These are phyloP conservation scores for Penicillium frequentans DNA, from an alignment of 2,329 filamentous ascomycete genomes.

Conservation along the genomic window DNA sequence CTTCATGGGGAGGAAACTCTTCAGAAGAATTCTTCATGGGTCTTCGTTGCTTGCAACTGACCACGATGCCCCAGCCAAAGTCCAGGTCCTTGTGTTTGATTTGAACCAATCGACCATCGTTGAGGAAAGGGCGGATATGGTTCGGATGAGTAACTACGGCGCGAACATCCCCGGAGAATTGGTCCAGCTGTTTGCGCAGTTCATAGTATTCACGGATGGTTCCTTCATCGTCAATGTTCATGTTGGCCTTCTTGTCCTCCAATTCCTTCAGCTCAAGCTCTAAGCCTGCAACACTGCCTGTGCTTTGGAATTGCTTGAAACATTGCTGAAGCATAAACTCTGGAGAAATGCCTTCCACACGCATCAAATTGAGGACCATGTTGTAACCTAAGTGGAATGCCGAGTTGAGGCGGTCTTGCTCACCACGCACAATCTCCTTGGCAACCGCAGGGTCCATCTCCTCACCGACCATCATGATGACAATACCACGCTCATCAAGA, in stretches of 20 bases:
- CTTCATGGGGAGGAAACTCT: conserved; percentile 71
- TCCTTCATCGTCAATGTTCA: conserved; percentile 80
- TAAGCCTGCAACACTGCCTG: conserved; percentile 76
- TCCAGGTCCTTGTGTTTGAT: conserved; percentile 78
- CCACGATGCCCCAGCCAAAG: conserved; percentile 92
- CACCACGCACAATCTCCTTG: conserved; percentile 91
- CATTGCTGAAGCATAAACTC: conserved; percentile 99
- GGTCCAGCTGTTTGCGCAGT: conserved; percentile 77
- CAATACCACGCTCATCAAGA: conserved; percentile 94
- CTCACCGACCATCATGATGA: conserved; percentile 99
- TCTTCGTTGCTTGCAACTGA: conserved; percentile 69
- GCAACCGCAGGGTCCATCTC: conserved; percentile 94
- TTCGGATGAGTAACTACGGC: conserved; percentile 88
- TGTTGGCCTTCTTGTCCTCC: conserved; percentile 70
- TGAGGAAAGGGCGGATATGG: conserved; percentile 80
- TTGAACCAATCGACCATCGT: conserved; percentile 81
- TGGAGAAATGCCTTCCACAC: conserved; percentile 98
- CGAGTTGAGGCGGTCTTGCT: conserved; percentile 96
- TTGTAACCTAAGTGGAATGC: conserved; percentile 98
- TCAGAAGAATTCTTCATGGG: conserved; percentile 65
- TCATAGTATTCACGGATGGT: conserved; percentile 95
- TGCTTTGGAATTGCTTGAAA: conserved; percentile 98
- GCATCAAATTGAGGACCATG: conserved; percentile 95
- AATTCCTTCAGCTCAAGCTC: conserved; percentile 81
- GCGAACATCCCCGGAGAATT: conserved; percentile 85